Conservation (phyloP, 2,329 filamentous ascomycete species). For the Aschersonia sp. region DNA sequence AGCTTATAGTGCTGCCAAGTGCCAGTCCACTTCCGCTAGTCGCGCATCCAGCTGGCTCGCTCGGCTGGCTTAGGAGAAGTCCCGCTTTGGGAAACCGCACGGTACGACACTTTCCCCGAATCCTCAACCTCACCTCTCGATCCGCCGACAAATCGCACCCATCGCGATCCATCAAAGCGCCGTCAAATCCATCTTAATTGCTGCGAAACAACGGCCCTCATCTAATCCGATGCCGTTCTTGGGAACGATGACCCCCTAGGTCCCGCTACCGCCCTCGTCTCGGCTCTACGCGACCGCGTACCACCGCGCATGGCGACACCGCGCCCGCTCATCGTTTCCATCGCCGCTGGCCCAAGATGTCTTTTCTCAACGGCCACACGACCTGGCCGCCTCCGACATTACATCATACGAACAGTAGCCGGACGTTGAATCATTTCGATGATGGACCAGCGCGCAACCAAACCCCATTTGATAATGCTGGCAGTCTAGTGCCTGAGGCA, state of each 20-base stretch:
- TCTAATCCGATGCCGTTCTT: slow-evolving; percentile 38
- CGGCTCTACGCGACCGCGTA: slow-evolving; percentile 36
- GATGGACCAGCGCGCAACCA: slow-evolving; percentile 39
- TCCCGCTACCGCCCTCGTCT: slow-evolving; percentile 27
- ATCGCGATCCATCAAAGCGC: slow-evolving; percentile 36
- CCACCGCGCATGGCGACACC: slow-evolving; percentile 41
- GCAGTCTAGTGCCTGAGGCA: slow-evolving; percentile 46
- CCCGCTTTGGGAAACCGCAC: slow-evolving; percentile 22
- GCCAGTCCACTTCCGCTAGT: slow-evolving; percentile 2
- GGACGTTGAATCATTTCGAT: slow-evolving; percentile 43
- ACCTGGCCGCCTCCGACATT: slow-evolving; percentile 47
- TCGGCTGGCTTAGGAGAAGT: slow-evolving; percentile 8
- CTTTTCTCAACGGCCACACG: slow-evolving; percentile 51
- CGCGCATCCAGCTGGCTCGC: neutral
- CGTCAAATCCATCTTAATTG: slow-evolving; percentile 25
- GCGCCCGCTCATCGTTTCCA: slow-evolving; percentile 30
- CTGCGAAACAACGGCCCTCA: slow-evolving; percentile 26
- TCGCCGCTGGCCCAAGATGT: slow-evolving; percentile 43
- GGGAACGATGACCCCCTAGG: slow-evolving; percentile 35
- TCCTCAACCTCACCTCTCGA: slow-evolving; percentile 42
- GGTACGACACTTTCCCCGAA: slow-evolving; percentile 24
- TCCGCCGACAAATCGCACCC: slow-evolving; percentile 33
- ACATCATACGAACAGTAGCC: slow-evolving; percentile 30
- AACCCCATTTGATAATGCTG: slow-evolving; percentile 34
- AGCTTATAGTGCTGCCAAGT: slow-evolving; percentile 6